Conservation (phyloP, 805 yeast genomes). For the Teunomyces stri region DNA sequence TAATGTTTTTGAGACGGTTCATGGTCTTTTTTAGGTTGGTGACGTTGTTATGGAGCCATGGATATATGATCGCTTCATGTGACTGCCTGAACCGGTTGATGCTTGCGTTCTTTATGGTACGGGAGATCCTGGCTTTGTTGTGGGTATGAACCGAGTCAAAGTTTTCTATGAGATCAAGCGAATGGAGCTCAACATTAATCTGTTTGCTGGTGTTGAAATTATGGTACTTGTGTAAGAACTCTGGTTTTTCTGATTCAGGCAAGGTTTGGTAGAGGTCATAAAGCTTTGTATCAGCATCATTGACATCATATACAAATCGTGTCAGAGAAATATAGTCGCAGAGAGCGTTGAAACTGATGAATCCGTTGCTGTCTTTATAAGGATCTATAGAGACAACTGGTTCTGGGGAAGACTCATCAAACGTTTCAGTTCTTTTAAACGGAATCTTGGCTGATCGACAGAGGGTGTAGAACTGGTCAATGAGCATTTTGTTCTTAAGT, state of each 20-base stretch:
- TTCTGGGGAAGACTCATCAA: not conserved
- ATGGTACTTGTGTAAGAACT: constrained; percentile 25
- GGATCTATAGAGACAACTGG: constrained; percentile 7
- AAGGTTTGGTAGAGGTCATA: constrained; percentile 22
- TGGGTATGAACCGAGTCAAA: constrained; percentile 3
- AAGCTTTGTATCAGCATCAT: constrained; percentile 6
- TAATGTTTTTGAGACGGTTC: constrained; percentile 4
- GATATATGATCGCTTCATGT: constrained; percentile 11
- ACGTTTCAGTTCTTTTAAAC: not conserved
- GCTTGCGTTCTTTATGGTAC: not conserved
- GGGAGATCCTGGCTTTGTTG: not conserved
- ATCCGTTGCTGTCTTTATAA: constrained; percentile 16
- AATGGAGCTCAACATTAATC: constrained; percentile 25
- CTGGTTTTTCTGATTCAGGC: constrained; percentile 9
- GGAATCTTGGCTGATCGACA: not conserved
- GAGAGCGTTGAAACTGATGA: constrained; percentile 18
- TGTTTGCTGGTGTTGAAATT: constrained; percentile 25
- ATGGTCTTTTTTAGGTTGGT: constrained; percentile 8
- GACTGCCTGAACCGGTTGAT: constrained; percentile 7
- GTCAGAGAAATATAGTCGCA: constrained; percentile 21
- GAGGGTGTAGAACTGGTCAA: not conserved
- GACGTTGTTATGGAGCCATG: constrained; percentile 12
- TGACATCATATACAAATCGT: constrained; percentile 9
- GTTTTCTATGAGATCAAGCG: constrained; percentile 15
- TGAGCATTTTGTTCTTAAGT: not conserved